Evolutionary conservation across 441 rosid genomes (phyloP), one percentile per base, ranked within the genome.

Genomic region (Viola pubescens): DNA sequence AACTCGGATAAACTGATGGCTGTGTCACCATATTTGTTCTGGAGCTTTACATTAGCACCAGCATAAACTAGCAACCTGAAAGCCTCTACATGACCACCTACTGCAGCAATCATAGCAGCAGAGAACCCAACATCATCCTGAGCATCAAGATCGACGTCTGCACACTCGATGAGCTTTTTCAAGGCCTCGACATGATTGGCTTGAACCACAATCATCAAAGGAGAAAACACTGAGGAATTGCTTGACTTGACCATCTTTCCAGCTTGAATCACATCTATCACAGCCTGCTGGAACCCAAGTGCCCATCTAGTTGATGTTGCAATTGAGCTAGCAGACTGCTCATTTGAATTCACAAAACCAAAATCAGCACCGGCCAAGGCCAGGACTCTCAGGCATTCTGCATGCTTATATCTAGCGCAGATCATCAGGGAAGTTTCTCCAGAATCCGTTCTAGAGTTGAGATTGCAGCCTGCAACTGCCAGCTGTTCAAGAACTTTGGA

Each of bases 351-450:
- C 61, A 82, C 68, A 55, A 82, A 60, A 61, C 94, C 94, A 62
- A 90, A 88, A 74, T 94, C 96, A 63, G 96, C 90, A 58, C 97
- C 95, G 44, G 87, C 83, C 44, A 62, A 66, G 54, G 87, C 86
- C 74, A 94, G 71, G 54, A 79, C 72, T 63, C 71, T 79, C 7
- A 94, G 59, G 57, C 94, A 83, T 38, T 82, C 86, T 50, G 74
- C 72, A 43, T 82, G 82, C 73, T 67, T 88, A 64, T 79, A 64
- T 75, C 70, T 83, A 9, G 79, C 79, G 64, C 91, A 81, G 49
- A 90, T 72, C 86, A 85, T 80, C 61, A 86, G 61, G 49, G 91
- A 94, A 9, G 91, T 85, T 75, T 88, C 83, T 37, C 96, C 96
- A 34, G 73, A 77, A 64, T 78, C 77, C 9, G 83, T 81, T 77